These are phyloP conservation scores for Ustilago hordei DNA, from an alignment of 1,284 basidiomycete species.

Conservation along the genomic window DNA sequence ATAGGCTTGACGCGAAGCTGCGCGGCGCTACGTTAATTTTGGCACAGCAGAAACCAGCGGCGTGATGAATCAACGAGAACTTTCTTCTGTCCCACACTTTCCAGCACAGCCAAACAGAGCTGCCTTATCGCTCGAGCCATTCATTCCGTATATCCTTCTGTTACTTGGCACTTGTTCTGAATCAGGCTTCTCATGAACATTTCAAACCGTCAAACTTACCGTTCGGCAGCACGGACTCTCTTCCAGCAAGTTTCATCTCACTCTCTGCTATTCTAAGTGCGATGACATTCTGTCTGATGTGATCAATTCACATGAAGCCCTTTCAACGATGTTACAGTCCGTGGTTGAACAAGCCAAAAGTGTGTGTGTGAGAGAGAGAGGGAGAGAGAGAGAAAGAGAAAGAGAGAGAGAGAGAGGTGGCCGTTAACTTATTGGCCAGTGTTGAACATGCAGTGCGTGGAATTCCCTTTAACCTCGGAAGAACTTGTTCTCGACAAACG, in stretches of 20 bases:
- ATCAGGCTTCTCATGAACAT: neutral
- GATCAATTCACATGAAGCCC: neutral
- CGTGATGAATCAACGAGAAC: constrained; percentile 27
- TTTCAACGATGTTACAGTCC: neutral
- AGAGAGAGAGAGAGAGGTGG: neutral
- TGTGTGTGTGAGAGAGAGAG: too few species aligned
- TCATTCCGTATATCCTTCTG: neutral
- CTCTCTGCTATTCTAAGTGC: neutral
- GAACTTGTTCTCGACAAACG: constrained; percentile 75
- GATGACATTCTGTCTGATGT: neutral
- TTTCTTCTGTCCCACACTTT: constrained; percentile 11
- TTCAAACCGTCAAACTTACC: neutral
- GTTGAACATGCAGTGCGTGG: constrained; percentile 4
- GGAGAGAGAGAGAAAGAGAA: too few species aligned
- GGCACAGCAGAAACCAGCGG: neutral
- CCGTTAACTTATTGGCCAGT: neutral
- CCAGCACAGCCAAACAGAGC: neutral
- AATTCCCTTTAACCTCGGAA: constrained; percentile 52
- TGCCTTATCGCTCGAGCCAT: neutral
- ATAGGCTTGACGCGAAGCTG: neutral
- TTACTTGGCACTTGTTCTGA: neutral
- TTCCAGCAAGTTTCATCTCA: neutral
- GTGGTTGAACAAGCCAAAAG: constrained; percentile 10
- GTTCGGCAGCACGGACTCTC: neutral
- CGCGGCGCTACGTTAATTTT: constrained; percentile 1